phyloP scores from a whole-genome alignment of 2,329 filamentous ascomycete genomes.

The Rhinocladiella similis region DNA sequence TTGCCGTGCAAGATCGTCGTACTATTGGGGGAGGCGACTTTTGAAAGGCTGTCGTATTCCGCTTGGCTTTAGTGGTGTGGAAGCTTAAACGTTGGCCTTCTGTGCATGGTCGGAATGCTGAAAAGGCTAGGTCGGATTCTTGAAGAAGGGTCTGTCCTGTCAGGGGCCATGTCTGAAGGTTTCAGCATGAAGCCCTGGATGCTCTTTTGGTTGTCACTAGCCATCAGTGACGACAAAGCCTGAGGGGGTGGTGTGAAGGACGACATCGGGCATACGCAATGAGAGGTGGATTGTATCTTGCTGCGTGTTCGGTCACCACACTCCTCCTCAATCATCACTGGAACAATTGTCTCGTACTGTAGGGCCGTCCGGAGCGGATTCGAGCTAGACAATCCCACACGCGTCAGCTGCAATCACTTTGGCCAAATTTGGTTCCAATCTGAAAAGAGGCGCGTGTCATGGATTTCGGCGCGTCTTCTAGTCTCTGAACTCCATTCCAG shows the following conservation, averaged over 20 bases:
- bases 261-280: neutral
- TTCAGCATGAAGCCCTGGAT: neutral
- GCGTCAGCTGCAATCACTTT: constrained; percentile 3
- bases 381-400: neutral
- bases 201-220: neutral
- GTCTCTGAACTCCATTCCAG: neutral
- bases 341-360: too few relatives aligned
- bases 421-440: constrained; percentile 2
- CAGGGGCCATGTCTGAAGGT: neutral
- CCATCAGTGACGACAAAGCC: neutral
- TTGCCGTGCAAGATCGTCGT: neutral
- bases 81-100: neutral
- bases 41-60: constrained; percentile 1
- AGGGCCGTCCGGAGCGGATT: neutral
- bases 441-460: constrained; percentile 1
- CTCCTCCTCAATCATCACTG: too few relatives aligned
- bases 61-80: neutral
- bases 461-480: neutral
- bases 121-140: too few relatives aligned
- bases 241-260: neutral
- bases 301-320: neutral
- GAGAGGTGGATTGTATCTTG: neutral
- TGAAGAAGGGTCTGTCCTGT: neutral
- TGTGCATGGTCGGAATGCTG: too few relatives aligned
- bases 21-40: neutral